Base-by-base conservation (phyloP, 2,329 filamentous ascomycete species). In the Sporothrix mexicana region DNA sequence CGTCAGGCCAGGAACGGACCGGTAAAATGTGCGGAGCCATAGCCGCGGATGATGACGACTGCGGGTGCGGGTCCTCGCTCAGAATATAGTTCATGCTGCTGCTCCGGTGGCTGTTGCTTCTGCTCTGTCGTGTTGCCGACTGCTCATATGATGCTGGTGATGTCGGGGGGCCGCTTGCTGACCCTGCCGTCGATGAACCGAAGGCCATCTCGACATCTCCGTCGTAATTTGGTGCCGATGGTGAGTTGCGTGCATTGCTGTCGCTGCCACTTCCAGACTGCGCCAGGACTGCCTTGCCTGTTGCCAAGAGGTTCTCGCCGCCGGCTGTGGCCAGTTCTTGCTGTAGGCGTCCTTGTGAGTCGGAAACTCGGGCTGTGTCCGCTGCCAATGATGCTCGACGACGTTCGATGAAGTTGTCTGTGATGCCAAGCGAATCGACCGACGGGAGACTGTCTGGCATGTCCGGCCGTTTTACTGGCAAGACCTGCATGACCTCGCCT, bases 401-500 rank as follows among this genome's bases (percentile, higher is more conserved):
- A 10, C 69, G 41, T 69, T 76, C 74, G 23, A 76, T 76, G 45
- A 76, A 76, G 61, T 73, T 74, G 1, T 75, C 73, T 12, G 72
- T 74, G 67, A 76, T 76, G 30, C 75, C 75, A 1, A 76, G 72
- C 1, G 72, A 47, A 53, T 73, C 75, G 59, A 76, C 75, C 0
- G 74, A 75, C 2, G 75, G 75, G 20, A 76, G 73, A 41, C 72
- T 72, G 43, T 67, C 72, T 2, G 75, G 75, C 23, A 57, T 74
- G 12, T 74, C 72, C 8, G 69, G 73, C 10, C 72, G 73, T 30
- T 73, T 69, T 20, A 76, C 74, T 8, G 75, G 75, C 23, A 76
- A 20, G 25, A 76, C 73, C 45, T 76, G 74, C 51, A 76, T 69
- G 13, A 76, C 72, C 53, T 76, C 75, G 41, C 75, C 75, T 1